A percentile compares a stretch with the other conserved stretches of the same genome.
Conservation (phyloP, 176 grass and related monocot genomes). For the Carex cristatella region DNA sequence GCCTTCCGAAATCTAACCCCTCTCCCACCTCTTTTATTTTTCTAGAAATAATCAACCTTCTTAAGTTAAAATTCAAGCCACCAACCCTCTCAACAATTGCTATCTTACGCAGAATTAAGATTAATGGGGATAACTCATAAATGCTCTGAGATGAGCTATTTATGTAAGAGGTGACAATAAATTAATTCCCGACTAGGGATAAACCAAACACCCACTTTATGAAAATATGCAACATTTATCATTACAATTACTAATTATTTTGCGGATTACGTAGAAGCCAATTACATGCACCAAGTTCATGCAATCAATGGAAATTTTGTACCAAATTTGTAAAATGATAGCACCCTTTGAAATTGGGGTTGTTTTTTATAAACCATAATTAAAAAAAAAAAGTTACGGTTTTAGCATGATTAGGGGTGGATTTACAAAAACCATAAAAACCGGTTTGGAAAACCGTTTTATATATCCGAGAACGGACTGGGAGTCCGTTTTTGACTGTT, state of each 20-base stretch:
- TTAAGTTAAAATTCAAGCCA: not conserved
- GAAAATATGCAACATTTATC: not conserved
- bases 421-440: too few relatives aligned
- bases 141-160: not conserved
- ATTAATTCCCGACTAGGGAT: too few relatives aligned
- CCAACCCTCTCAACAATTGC: not conserved
- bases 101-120: not conserved
- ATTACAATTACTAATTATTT: not conserved
- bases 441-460: too few relatives aligned
- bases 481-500: too few relatives aligned
- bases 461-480: too few relatives aligned
- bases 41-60: not conserved
- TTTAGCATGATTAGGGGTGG: too few relatives aligned
- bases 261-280: not conserved
- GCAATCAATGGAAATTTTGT: not conserved
- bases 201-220: not conserved
- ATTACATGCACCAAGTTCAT: not conserved
- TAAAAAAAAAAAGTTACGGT: too few relatives aligned
- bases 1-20: not conserved
- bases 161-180: too few relatives aligned
- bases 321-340: not conserved
- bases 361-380: too few relatives aligned
- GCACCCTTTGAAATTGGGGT: not conserved
- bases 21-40: not conserved
- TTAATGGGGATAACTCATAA: not conserved